These are phyloP conservation scores for Podospora conica DNA, from an alignment of 495 filamentous ascomycete genomes.

Conservation along the genomic window DNA sequence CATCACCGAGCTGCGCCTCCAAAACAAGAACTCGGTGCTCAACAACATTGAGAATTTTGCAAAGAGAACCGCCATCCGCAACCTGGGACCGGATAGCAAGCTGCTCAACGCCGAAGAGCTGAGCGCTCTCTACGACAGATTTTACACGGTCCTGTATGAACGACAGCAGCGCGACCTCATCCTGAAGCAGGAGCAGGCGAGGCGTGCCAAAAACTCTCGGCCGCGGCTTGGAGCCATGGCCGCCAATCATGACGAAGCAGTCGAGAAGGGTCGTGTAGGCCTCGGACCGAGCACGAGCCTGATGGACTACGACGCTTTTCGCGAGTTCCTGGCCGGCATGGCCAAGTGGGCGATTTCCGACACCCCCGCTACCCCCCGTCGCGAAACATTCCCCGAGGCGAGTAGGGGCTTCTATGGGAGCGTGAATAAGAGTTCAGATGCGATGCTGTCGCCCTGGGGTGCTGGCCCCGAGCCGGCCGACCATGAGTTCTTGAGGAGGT, in stretches of 20 bases:
- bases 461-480: conserved; percentile 76
- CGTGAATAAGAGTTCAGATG: conserved; percentile 39
- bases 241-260: conserved; percentile 32
- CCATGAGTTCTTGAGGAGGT: conserved; percentile 87
- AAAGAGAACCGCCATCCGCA: conserved; percentile 91
- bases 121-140: conserved; percentile 83
- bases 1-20: conserved; percentile 79
- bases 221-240: conserved; percentile 46
- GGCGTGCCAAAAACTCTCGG: conserved; percentile 53
- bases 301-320: conserved; percentile 95
- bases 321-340: conserved; percentile 85
- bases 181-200: conserved; percentile 66
- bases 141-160: conserved; percentile 86
- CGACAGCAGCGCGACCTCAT: conserved; percentile 74
- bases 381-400: conserved; percentile 47
- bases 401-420: conserved; percentile 47
- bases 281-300: conserved; percentile 78
- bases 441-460: conserved; percentile 64
- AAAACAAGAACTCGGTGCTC: conserved; percentile 86
- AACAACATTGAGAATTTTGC: conserved; percentile 95
- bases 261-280: conserved; percentile 78
- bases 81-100: conserved; percentile 93
- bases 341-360: conserved; percentile 89
- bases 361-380: conserved; percentile 50
- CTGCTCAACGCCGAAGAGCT: conserved; percentile 78